Conservation (phyloP, 768 basidiomycete species). For the Auriscalpium orientale region DNA sequence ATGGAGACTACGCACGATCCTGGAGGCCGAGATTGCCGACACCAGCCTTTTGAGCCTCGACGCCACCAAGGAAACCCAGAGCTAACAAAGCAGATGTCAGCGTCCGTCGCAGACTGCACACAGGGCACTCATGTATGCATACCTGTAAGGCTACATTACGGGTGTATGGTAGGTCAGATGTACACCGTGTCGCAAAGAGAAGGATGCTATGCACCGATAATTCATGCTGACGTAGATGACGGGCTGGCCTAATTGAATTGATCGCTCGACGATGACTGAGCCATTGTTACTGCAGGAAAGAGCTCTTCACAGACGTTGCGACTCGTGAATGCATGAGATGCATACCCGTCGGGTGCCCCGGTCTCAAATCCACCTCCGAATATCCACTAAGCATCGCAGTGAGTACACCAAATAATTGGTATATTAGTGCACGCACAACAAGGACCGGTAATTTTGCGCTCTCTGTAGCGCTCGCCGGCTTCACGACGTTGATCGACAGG, state of each 20-base stretch:
- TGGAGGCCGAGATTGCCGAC: conserved; percentile 56
- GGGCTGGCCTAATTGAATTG: conserved; percentile 15
- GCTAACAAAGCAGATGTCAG: conserved; percentile 16
- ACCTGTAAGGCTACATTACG: conserved; percentile 1
- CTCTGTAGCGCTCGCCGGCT: conserved; percentile 3
- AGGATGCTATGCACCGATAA: conserved; percentile 11
- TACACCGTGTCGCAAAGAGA: not conserved
- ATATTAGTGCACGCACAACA: conserved; percentile 10
- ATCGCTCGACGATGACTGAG: conserved; percentile 15
- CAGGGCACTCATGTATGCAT: not conserved
- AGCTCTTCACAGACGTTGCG: not conserved
- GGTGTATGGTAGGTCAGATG: not conserved
- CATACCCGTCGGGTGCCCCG: not conserved
- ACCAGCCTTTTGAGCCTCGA: conserved; percentile 44
- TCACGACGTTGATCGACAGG: conserved; percentile 17
- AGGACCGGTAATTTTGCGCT: conserved; percentile 15
- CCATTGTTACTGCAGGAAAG: not conserved
- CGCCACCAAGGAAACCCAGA: conserved; percentile 44
- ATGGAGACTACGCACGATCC: conserved; percentile 40
- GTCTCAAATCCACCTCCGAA: conserved; percentile 9
- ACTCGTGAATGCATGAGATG: not conserved
- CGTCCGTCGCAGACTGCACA: not conserved
- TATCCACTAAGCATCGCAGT: conserved; percentile 13
- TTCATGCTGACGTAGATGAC: conserved; percentile 21
- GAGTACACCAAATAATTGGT: not conserved